These are phyloP conservation scores for Hyaloscypha hepaticicola DNA, from an alignment of 495 filamentous ascomycete genomes.

Conservation along the genomic window DNA sequence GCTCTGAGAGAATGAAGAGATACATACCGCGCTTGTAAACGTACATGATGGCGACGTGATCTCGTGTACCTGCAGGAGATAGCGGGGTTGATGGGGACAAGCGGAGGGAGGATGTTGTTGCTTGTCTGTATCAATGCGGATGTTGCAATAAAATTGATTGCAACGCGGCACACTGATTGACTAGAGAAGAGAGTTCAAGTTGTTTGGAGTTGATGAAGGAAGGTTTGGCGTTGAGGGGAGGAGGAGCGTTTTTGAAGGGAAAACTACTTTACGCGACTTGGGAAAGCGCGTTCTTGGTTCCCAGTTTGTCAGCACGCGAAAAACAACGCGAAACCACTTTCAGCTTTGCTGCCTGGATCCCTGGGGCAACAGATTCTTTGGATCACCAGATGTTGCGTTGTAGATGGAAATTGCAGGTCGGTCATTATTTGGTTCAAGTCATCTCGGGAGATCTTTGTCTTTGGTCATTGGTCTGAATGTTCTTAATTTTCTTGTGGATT, in stretches of 20 bases:
- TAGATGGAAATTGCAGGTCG: background rate
- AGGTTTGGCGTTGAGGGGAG: constrained; percentile 16
- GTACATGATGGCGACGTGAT: constrained; percentile 46
- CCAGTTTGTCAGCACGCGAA: constrained; percentile 17
- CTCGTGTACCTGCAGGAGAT: constrained; percentile 4
- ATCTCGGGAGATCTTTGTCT: no score
- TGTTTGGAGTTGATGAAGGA: constrained; percentile 16
- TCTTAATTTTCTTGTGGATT: no score
- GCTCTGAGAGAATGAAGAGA: constrained; percentile 1
- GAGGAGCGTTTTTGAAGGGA: constrained; percentile 23
- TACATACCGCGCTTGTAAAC: constrained; percentile 60
- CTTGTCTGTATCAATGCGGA: constrained; percentile 9
- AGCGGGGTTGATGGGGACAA: constrained; percentile 7
- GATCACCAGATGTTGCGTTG: background rate
- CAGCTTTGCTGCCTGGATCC: constrained; percentile 15
- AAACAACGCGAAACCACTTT: constrained; percentile 32
- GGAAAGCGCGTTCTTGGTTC: constrained; percentile 23
- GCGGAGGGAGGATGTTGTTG: constrained; percentile 10
- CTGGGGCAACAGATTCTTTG: background rate
- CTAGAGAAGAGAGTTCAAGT: constrained; percentile 2
- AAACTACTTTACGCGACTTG: constrained; percentile 18
- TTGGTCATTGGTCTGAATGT: no score
- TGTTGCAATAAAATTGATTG: constrained; percentile 6
- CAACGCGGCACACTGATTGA: constrained; percentile 21
- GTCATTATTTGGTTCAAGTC: background rate